A percentile compares a stretch with the other conserved stretches of the same genome.
These are phyloP conservation scores for Cladophialophora carrionii DNA, from an alignment of 2,329 filamentous ascomycete genomes.

Conservation along the genomic window DNA sequence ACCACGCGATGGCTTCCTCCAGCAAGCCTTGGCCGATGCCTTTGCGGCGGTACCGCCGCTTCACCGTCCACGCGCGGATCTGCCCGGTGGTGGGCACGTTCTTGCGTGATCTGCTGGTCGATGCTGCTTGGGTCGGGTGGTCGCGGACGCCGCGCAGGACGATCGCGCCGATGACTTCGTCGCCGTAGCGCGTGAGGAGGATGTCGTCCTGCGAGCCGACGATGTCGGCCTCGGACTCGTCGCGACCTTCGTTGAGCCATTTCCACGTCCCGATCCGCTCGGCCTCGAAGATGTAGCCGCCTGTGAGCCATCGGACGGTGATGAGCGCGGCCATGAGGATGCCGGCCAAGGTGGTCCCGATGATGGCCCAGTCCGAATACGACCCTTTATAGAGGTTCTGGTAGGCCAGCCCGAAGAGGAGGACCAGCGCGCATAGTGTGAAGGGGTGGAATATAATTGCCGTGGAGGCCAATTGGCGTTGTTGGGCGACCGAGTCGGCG, in stretches of 20 bases:
- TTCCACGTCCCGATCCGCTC: slow-evolving; percentile 62
- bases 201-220: slow-evolving; percentile 59
- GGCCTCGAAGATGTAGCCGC: slow-evolving; percentile 65
- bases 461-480: slow-evolving; percentile 69
- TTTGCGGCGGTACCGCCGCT: slow-evolving; percentile 67
- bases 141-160: slow-evolving; percentile 54
- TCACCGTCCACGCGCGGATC: slow-evolving; percentile 82
- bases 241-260: slow-evolving; percentile 59
- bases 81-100: slow-evolving; percentile 24
- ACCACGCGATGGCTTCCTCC: slow-evolving; percentile 70
- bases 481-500: slow-evolving; percentile 80
- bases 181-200: slow-evolving; percentile 69
- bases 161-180: slow-evolving; percentile 70
- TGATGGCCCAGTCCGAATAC: slow-evolving; percentile 57
- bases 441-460: slow-evolving; percentile 66
- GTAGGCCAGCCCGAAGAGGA: slow-evolving; percentile 46
- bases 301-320: slow-evolving; percentile 62
- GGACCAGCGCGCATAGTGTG: slow-evolving; percentile 48
- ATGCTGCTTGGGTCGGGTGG: slow-evolving; percentile 2
- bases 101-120: slow-evolving; percentile 27
- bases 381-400: slow-evolving; percentile 46
- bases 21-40: slow-evolving; percentile 75
- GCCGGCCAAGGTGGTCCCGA: slow-evolving; percentile 63
- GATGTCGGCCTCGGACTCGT: slow-evolving; percentile 39
- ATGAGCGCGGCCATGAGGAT: slow-evolving; percentile 67